Conservation (phyloP, 352 stramenopile genomes). For the Globisporangium lucens region DNA sequence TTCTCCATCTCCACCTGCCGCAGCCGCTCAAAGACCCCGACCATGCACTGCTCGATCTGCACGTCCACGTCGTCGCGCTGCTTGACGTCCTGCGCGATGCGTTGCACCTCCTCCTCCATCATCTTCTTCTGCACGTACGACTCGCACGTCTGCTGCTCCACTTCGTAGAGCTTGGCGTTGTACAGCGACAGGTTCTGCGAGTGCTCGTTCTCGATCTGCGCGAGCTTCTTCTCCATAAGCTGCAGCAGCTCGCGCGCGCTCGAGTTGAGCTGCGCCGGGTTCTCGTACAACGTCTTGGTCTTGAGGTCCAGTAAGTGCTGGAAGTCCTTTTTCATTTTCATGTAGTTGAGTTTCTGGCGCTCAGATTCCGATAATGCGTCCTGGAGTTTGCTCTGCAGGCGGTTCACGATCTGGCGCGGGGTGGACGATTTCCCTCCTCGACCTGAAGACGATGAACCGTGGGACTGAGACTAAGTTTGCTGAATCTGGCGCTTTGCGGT, state of each 20-base stretch:
- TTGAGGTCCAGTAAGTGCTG: conserved; percentile 40
- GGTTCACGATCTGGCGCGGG: conserved; percentile 22
- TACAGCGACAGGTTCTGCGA: conserved; percentile 33
- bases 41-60: conserved; percentile 55
- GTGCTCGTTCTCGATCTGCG: conserved; percentile 41
- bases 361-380: conserved; percentile 40
- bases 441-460: not conserved
- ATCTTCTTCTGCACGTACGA: conserved; percentile 46
- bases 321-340: conserved; percentile 47
- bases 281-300: conserved; percentile 38
- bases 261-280: conserved; percentile 26
- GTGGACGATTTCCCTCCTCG: conserved; percentile 10
- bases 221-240: conserved; percentile 42
- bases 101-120: conserved; percentile 43
- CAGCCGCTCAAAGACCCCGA: conserved; percentile 51
- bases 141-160: conserved; percentile 52
- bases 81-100: conserved; percentile 33
- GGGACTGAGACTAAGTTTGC: not conserved
- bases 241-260: conserved; percentile 33
- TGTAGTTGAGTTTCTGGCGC: conserved; percentile 39
- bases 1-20: conserved; percentile 50
- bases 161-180: conserved; percentile 47
- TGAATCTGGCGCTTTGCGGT: conserved; percentile 8
- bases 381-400: conserved; percentile 36
- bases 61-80: conserved; percentile 49